phyloP scores from a whole-genome alignment of 1,284 basidiomycete genomes.

The Inonotus hispidus region DNA sequence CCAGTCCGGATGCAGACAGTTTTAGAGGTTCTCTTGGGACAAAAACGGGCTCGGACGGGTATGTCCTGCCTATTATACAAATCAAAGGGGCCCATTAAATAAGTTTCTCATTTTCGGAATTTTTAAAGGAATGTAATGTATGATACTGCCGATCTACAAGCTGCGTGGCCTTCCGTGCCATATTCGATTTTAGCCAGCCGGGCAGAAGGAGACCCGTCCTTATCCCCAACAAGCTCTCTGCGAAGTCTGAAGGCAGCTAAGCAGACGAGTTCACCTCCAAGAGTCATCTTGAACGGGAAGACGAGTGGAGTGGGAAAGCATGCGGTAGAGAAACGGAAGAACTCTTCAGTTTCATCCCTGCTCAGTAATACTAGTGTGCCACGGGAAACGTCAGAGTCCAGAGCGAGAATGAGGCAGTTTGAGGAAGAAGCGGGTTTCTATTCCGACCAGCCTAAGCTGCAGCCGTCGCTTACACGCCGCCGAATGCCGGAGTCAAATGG shows the following conservation, averaged over 20 bases:
- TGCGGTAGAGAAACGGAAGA: slow-evolving; percentile 5
- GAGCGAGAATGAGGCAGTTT: slow-evolving; percentile 46
- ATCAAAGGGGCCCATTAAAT: slow-evolving; percentile 13
- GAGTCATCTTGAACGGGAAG: slow-evolving; percentile 56
- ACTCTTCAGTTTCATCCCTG: slow-evolving; percentile 26
- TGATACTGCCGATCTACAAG: slow-evolving; percentile 9
- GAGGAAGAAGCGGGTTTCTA: slow-evolving; percentile 43
- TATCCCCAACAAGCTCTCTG: slow-evolving; percentile 9
- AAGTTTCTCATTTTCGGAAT: slow-evolving; percentile 11
- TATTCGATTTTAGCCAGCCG: slow-evolving; percentile 28
- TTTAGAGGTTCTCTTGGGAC: slow-evolving; percentile 5
- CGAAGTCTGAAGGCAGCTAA: slow-evolving; percentile 5
- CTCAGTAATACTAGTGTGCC: slow-evolving; percentile 27
- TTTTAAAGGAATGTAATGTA: slow-evolving; percentile 20
- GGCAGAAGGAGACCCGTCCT: slow-evolving; percentile 12
- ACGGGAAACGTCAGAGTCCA: slow-evolving; percentile 39
- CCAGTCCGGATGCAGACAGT: slow-evolving; percentile 16
- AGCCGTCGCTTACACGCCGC: slow-evolving; percentile 26
- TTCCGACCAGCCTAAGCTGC: slow-evolving; percentile 30
- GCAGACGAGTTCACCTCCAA: slow-evolving; percentile 45
- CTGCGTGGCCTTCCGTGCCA: slow-evolving; percentile 36
- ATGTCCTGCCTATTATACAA: slow-evolving; percentile 18
- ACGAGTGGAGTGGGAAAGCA: not conserved
- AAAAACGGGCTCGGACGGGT: slow-evolving; percentile 15
- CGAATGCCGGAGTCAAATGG: slow-evolving; percentile 21